phyloP scores from a whole-genome alignment of 2,329 filamentous ascomycete species.

The Fusarium dimerum region DNA sequence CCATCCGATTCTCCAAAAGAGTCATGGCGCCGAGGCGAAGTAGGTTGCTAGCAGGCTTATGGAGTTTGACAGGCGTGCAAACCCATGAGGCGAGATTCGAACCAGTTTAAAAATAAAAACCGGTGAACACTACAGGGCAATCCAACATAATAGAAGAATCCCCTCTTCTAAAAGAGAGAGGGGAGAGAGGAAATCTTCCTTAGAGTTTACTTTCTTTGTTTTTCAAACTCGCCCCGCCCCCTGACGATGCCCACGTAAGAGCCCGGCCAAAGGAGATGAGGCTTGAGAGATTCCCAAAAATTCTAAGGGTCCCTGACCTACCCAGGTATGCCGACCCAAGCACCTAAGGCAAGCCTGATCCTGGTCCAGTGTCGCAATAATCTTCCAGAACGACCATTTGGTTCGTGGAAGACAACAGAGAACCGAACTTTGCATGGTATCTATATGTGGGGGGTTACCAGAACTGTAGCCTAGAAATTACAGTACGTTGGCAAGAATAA shows the following conservation, averaged over 20 bases:
- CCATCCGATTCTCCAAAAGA: neutral
- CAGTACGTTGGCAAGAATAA: too few species aligned
- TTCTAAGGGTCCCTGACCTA: conserved; percentile 21
- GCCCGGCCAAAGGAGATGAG: conserved; percentile 13
- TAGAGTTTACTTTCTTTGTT: too few species aligned
- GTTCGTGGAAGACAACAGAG: conserved; percentile 13
- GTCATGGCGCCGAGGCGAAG: conserved; percentile 12
- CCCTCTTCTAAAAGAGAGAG: too few species aligned
- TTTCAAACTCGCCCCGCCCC: too few species aligned
- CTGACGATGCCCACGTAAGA: neutral
- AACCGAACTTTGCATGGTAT: conserved; percentile 2
- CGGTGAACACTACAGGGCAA: too few species aligned
- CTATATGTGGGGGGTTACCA: too few species aligned
- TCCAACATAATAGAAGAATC: too few species aligned
- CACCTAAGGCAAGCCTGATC: conserved; percentile 27
- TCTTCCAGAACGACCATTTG: conserved; percentile 8
- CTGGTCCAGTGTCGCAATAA: conserved; percentile 13
- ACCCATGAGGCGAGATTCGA: conserved; percentile 4
- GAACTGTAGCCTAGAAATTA: too few species aligned
- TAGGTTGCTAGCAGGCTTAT: conserved; percentile 24
- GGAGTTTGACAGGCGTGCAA: conserved; percentile 24
- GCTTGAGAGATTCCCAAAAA: conserved; percentile 15
- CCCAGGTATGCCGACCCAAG: conserved; percentile 19
- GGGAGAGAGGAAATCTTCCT: too few species aligned
- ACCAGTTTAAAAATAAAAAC: too few species aligned